phyloP scores from a whole-genome alignment of 2,329 filamentous ascomycete species.

The Fusarium continuum region DNA sequence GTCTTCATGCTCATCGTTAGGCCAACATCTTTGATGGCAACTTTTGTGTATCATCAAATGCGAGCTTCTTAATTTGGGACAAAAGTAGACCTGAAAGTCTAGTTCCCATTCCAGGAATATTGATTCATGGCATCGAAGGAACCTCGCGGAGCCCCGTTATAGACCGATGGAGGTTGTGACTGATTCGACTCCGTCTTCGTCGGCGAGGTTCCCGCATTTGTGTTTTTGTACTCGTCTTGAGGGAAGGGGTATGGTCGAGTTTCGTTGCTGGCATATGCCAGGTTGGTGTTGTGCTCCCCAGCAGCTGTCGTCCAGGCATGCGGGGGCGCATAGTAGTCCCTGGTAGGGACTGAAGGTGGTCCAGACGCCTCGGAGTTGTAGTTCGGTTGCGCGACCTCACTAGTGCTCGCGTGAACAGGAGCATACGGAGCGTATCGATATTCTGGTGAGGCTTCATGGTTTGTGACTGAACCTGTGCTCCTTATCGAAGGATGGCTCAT shows the following conservation, averaged over 20 bases:
- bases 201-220: constrained; percentile 40
- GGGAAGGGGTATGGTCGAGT: constrained; percentile 60
- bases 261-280: constrained; percentile 58
- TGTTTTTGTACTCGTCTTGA: constrained; percentile 57
- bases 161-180: constrained; percentile 53
- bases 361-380: constrained; percentile 47
- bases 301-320: constrained; percentile 63
- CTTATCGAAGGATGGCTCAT: constrained; percentile 64
- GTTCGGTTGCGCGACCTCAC: constrained; percentile 46
- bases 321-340: constrained; percentile 65
- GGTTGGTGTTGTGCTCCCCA: constrained; percentile 55
- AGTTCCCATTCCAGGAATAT: constrained; percentile 67
- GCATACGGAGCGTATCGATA: constrained; percentile 64
- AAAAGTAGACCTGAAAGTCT: constrained; percentile 22
- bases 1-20: constrained; percentile 36
- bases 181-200: constrained; percentile 51
- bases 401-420: constrained; percentile 42
- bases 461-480: constrained; percentile 58
- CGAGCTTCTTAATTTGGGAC: constrained; percentile 20
- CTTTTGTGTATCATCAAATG: constrained; percentile 37
- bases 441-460: constrained; percentile 61
- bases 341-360: constrained; percentile 43
- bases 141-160: constrained; percentile 51
- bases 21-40: constrained; percentile 28
- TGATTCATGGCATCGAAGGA: constrained; percentile 62